These are phyloP conservation scores for Cupressus sempervirens DNA, from an alignment of 75 land plant species.

Conservation along the genomic window DNA sequence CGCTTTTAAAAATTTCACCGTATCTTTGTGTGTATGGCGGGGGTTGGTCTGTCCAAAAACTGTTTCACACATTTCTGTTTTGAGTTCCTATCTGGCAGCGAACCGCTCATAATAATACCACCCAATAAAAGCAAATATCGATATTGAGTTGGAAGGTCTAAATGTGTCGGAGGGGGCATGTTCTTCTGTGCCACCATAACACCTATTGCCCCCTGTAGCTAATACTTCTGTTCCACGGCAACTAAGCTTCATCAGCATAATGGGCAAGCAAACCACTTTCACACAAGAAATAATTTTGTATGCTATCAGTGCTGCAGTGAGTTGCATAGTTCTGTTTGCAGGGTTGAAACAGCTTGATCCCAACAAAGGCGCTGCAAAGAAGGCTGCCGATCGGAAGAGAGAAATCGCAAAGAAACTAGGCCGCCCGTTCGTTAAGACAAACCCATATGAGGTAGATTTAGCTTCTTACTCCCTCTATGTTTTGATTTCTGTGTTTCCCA, in stretches of 20 bases:
- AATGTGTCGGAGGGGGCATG: background rate
- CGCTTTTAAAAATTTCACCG: no score
- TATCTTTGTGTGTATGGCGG: no score
- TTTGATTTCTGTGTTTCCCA: background rate
- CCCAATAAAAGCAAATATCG: background rate
- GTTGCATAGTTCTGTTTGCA: constrained; percentile 70
- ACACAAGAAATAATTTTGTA: constrained; percentile 74
- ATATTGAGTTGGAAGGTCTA: background rate
- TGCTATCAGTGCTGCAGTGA: constrained; percentile 87
- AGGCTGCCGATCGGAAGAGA: constrained; percentile 92
- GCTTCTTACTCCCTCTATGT: background rate
- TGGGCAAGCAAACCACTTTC: constrained; percentile 41
- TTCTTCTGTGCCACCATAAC: background rate
- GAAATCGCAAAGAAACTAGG: constrained; percentile 91
- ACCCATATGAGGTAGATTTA: constrained; percentile 75
- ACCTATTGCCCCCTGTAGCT: background rate
- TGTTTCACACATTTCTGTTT: background rate
- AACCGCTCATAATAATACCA: background rate
- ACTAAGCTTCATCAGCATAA: background rate
- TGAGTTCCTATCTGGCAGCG: background rate
- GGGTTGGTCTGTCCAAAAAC: no score
- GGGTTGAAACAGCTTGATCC: constrained; percentile 91
- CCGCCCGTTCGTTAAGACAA: constrained; percentile 82
- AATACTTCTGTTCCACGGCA: background rate
- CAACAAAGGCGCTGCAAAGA: constrained; percentile 74